phyloP scores from a whole-genome alignment of 495 filamentous ascomycete species.

The Trichoderma parareesei region DNA sequence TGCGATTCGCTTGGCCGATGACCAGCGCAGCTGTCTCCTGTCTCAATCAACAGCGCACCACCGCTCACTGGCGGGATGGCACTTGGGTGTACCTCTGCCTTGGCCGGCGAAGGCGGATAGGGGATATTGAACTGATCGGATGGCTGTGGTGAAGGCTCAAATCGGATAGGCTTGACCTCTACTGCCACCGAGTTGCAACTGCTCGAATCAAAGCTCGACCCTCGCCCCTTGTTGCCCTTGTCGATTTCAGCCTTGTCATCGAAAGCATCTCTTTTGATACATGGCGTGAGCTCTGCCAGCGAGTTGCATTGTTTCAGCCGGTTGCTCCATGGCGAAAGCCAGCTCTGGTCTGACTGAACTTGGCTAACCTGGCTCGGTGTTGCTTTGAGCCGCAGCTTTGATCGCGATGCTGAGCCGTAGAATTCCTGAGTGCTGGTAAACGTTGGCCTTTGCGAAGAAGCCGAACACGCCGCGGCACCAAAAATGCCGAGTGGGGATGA shows the following conservation, averaged over 20 bases:
- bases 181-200: not conserved
- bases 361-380: not conserved
- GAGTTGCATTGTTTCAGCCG: constrained; percentile 10
- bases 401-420: not conserved
- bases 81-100: not conserved
- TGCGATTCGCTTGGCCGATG: not conserved
- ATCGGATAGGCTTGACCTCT: not conserved
- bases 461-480: not conserved
- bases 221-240: not conserved
- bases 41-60: not conserved
- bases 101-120: not conserved
- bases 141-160: not conserved
- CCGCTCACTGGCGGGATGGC: not conserved
- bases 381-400: not conserved
- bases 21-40: not conserved
- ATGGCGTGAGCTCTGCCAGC: not conserved
- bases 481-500: not conserved
- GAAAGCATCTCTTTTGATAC: not conserved
- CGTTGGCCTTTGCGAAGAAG: not conserved
- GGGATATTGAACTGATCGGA: constrained; percentile 10
- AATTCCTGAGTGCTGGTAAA: not conserved
- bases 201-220: not conserved
- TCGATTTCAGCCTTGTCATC: not conserved
- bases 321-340: not conserved
- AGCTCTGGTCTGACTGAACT: not conserved